Evolutionary conservation across 2,329 filamentous ascomycete genomes (phyloP).

Genomic region (Aureobasidium vineae): DNA sequence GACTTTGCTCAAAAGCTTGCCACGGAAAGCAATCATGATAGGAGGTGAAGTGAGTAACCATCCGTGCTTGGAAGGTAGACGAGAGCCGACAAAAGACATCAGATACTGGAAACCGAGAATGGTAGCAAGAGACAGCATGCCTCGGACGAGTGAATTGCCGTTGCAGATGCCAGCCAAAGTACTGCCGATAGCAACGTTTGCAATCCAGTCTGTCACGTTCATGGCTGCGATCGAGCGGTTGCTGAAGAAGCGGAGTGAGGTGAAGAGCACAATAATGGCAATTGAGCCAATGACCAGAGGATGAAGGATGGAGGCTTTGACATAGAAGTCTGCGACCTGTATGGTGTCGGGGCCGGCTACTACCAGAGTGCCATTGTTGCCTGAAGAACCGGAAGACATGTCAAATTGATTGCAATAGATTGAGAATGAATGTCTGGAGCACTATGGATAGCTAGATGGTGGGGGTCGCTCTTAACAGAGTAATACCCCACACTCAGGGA

Average conservation of each 20-base stretch:
- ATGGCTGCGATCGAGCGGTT: constrained; percentile 8
- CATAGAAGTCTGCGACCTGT: not conserved
- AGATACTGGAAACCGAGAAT: not conserved
- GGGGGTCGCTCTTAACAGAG: not conserved
- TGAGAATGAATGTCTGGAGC: not conserved
- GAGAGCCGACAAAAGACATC: not conserved
- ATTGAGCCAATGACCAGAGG: constrained; percentile 8
- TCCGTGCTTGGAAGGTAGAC: not conserved
- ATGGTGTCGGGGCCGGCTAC: constrained; percentile 12
- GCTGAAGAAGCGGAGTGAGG: constrained; percentile 8
- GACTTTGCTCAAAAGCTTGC: not conserved
- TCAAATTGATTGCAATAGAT: not conserved
- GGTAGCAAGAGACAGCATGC: not conserved
- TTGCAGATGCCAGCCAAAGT: constrained; percentile 2
- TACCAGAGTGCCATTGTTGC: constrained; percentile 4
- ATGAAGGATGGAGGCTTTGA: constrained; percentile 2
- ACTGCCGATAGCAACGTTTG: constrained; percentile 1
- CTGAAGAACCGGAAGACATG: not conserved
- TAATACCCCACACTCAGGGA: not conserved
- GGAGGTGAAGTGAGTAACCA: constrained; percentile 1
- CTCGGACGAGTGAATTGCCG: constrained; percentile 2
- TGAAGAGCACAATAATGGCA: constrained; percentile 2
- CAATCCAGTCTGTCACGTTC: constrained; percentile 13
- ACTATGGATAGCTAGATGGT: not conserved
- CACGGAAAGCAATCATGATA: constrained; percentile 5